Conservation (phyloP, 805 yeast genomes). For the Komagataella kurtzmanii region DNA sequence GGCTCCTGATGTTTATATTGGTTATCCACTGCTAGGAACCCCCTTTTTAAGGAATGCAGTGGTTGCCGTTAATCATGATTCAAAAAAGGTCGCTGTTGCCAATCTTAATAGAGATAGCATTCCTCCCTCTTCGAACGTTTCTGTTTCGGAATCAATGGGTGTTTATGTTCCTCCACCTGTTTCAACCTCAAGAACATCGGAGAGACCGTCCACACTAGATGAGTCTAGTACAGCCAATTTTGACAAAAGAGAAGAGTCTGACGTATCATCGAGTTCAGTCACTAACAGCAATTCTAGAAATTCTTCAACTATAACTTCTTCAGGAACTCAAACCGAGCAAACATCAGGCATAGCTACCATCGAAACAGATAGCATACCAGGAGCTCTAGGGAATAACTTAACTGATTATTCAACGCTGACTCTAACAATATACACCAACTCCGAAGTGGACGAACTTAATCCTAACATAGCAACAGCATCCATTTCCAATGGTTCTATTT, state of each 20-base stretch:
- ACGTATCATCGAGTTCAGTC: not conserved
- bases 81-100: constrained; percentile 41
- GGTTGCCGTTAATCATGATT: constrained; percentile 53
- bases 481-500: constrained; percentile 13
- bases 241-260: not conserved
- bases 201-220: not conserved
- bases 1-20: constrained; percentile 30
- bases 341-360: constrained; percentile 7
- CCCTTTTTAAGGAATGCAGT: constrained; percentile 40
- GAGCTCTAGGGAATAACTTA: constrained; percentile 13
- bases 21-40: constrained; percentile 44
- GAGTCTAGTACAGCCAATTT: not conserved
- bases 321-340: not conserved
- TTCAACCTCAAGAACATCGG: not conserved
- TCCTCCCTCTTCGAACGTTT: not conserved
- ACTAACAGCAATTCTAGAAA: not conserved
- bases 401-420: constrained; percentile 11
- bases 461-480: constrained; percentile 2
- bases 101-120: constrained; percentile 16
- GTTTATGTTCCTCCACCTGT: not conserved
- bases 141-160: not conserved
- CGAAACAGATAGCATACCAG: constrained; percentile 17
- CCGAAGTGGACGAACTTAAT: not conserved
- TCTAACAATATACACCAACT: constrained; percentile 9
- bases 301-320: not conserved